These are phyloP conservation scores for Diaporthe batatas DNA, from an alignment of 2,329 filamentous ascomycete genomes.

Conservation along the genomic window DNA sequence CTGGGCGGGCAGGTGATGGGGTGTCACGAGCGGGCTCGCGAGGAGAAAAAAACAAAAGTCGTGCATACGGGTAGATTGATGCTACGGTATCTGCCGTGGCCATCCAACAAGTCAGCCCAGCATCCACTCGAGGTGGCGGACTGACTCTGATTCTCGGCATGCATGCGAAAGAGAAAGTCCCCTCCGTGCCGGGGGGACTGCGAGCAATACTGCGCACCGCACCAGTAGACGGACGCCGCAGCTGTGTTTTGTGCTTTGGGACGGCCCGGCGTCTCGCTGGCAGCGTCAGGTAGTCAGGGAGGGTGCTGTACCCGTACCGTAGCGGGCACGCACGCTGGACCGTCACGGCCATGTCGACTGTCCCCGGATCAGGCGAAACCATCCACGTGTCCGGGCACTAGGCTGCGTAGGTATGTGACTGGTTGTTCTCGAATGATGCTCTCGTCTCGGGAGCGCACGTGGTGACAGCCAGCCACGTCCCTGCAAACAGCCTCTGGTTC, in stretches of 20 bases:
- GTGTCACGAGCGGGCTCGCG: background rate
- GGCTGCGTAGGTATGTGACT: background rate
- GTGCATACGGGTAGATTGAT: constrained; percentile 26
- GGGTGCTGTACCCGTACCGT: too few relatives aligned
- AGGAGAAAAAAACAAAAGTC: background rate
- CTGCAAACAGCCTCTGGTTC: constrained; percentile 22
- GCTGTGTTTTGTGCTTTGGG: constrained; percentile 12
- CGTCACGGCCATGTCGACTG: background rate
- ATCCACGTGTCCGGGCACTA: constrained; percentile 22
- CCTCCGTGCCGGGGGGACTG: background rate
- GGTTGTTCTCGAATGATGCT: constrained; percentile 20
- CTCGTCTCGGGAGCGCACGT: constrained; percentile 34
- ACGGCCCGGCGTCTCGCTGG: constrained; percentile 24
- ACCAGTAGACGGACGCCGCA: too few relatives aligned
- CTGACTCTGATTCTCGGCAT: constrained; percentile 24
- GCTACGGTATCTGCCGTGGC: constrained; percentile 29
- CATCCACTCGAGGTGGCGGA: background rate
- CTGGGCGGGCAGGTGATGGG: background rate
- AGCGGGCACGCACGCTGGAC: background rate
- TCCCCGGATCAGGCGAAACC: constrained; percentile 9
- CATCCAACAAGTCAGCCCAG: constrained; percentile 14
- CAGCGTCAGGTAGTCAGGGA: background rate
- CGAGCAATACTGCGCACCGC: too few relatives aligned
- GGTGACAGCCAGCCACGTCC: constrained; percentile 30
- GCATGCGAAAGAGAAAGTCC: background rate